Percentiles rank a stretch among this genome's conserved stretches.
phyloP scores from a whole-genome alignment of 2,329 filamentous ascomycete genomes.

The Trichoderma sp. region DNA sequence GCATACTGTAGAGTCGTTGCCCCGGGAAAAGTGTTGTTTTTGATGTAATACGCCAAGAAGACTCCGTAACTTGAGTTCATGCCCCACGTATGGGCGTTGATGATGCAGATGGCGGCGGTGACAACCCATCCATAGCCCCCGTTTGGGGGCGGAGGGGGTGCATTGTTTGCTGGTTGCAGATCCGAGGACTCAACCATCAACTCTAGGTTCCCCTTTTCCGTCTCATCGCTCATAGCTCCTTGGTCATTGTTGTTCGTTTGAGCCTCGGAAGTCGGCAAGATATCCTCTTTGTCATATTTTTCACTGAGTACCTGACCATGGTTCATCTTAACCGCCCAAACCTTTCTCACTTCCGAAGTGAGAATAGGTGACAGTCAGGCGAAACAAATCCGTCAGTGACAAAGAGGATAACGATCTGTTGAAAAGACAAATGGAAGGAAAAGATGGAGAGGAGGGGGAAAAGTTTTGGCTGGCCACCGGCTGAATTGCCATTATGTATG shows the following conservation, averaged over 20 bases:
- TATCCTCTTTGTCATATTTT: not conserved
- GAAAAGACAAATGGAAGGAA: not conserved
- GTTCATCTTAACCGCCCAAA: not conserved
- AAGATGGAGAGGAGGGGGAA: not conserved
- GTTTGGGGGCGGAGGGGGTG: slow-evolving; percentile 45
- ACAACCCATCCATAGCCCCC: slow-evolving; percentile 57
- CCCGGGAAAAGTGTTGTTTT: slow-evolving; percentile 58
- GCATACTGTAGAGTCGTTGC: slow-evolving; percentile 67
- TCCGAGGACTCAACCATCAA: not conserved
- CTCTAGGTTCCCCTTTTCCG: not conserved
- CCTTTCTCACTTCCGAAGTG: not conserved
- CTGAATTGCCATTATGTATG: not conserved
- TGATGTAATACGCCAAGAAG: slow-evolving; percentile 56
- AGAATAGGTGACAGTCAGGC: too few relatives aligned
- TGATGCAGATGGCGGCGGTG: slow-evolving; percentile 40
- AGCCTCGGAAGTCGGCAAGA: not conserved
- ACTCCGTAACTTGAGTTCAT: slow-evolving; percentile 55
- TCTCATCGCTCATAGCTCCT: not conserved
- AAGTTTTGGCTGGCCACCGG: not conserved
- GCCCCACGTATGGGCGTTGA: slow-evolving; percentile 73
- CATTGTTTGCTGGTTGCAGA: not conserved
- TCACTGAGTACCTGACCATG: not conserved
- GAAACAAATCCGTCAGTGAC: not conserved
- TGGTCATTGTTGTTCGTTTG: not conserved
- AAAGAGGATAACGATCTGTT: not conserved